phyloP scores from a whole-genome alignment of 257 asterid species.

The Rhazya stricta region DNA sequence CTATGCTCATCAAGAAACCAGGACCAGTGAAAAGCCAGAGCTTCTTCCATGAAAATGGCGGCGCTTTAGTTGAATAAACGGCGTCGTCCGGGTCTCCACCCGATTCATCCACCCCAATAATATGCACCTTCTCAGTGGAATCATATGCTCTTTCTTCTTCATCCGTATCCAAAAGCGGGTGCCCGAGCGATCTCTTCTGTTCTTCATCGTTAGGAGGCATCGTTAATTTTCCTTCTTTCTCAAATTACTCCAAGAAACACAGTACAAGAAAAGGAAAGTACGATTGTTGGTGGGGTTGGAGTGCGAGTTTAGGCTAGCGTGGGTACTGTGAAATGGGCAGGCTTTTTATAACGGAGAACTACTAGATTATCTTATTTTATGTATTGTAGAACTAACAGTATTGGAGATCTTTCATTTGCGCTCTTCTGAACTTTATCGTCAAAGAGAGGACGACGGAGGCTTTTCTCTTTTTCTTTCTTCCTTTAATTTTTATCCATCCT shows the following conservation, averaged over 20 bases:
- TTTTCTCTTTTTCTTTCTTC: background rate
- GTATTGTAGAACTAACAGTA: too few relatives aligned
- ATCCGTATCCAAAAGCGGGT: conserved; percentile 17
- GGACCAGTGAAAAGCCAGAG: conserved; percentile 43
- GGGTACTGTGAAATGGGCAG: background rate
- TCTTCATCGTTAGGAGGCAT: conserved; percentile 21
- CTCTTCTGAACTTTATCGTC: background rate
- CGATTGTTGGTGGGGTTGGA: background rate
- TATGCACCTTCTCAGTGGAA: conserved; percentile 20
- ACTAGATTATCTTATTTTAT: background rate
- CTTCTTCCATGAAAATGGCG: conserved; percentile 41
- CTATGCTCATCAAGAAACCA: conserved; percentile 40
- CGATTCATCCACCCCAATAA: conserved; percentile 18
- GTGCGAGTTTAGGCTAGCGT: background rate
- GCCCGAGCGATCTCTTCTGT: conserved; percentile 5
- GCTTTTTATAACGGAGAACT: background rate
- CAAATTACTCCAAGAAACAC: background rate
- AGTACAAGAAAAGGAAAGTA: background rate
- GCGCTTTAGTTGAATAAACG: conserved; percentile 13
- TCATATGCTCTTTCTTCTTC: conserved; percentile 29
- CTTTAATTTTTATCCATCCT: background rate
- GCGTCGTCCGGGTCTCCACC: conserved; percentile 1
- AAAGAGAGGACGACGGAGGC: background rate
- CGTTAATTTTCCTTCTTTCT: background rate
- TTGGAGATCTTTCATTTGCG: background rate